Conservation (phyloP, 352 stramenopile species). For the Globisporangium uncinulatum region DNA sequence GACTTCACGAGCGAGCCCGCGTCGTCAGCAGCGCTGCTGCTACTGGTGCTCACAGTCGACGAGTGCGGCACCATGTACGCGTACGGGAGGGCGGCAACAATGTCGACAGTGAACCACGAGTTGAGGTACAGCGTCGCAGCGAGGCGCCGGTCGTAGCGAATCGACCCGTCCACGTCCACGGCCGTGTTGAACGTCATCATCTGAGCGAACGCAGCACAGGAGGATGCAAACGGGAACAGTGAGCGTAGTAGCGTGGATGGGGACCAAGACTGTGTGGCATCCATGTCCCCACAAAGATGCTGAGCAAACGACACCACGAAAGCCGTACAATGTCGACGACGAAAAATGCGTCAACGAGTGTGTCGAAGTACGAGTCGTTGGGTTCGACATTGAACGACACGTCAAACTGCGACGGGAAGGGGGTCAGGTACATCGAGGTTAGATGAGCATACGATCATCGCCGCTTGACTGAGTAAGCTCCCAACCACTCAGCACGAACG, state of each 20-base stretch:
- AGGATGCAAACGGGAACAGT: neutral
- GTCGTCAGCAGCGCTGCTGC: neutral
- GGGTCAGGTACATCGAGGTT: neutral
- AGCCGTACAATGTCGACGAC: slow-evolving; percentile 52
- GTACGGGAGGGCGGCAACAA: slow-evolving; percentile 52
- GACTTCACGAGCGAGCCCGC: slow-evolving; percentile 26
- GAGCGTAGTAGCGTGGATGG: neutral
- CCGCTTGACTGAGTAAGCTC: neutral
- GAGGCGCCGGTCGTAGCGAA: slow-evolving; percentile 33
- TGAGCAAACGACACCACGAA: neutral
- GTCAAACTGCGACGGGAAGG: slow-evolving; percentile 37
- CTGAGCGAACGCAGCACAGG: slow-evolving; percentile 12
- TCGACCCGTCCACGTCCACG: slow-evolving; percentile 41
- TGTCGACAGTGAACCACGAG: slow-evolving; percentile 47
- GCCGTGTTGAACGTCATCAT: slow-evolving; percentile 51
- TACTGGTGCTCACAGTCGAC: slow-evolving; percentile 2
- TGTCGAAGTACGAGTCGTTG: slow-evolving; percentile 38
- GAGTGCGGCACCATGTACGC: slow-evolving; percentile 12
- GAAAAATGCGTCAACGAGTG: slow-evolving; percentile 53
- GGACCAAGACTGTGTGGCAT: too few species aligned
- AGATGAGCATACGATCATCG: neutral
- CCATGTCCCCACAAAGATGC: neutral
- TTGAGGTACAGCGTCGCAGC: slow-evolving; percentile 32
- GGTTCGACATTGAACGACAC: slow-evolving; percentile 39
- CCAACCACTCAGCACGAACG: neutral